Base-by-base conservation (phyloP, 768 basidiomycete genomes). In the Leccinum sublutescens region DNA sequence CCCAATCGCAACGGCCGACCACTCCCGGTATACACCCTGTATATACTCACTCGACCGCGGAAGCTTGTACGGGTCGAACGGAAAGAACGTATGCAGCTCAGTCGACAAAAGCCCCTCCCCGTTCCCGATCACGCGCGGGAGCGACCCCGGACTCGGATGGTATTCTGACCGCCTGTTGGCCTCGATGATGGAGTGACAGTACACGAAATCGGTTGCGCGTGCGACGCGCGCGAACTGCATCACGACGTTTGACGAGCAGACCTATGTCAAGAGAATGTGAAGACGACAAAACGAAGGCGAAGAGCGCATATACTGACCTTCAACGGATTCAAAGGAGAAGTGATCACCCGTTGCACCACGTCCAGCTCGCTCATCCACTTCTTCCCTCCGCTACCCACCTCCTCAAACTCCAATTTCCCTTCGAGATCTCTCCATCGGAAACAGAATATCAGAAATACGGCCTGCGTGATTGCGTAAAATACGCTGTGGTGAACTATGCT, bases 21-120 rank as follows among this genome's bases (percentile, higher is more conserved):
- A 99, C 60, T 95, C 92, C 49, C 95, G 80, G 68, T 98, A 99
- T 27, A 97, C 83, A 9, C 79, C 80, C 55, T 92, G 86, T 56
- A 99, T 89, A 67, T 87, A 97, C 21, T 74, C 72, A 31, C 82
- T 79, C 38, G 93, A 94, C 58, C 85, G 81, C 0, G 93, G 89
- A 5, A 99, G 85, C 59, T 87, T 90, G 78, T 93, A 98, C 2
- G 97, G 97, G 73, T 99, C 97, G 71, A 99, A 99, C 0, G 97
- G 97, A 79, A 99, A 99, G 78, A 98, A 98, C 11, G 88, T 86
- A 69, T 93, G 94, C 56, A 98, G 80, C 60, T 95, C 93, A 9
- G 82, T 78, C 53, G 83, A 83, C 59, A 79, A 66, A 51, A 75
- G 74, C 52, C 71, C 75, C 8, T 74, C 75, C 17, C 76, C 64